Percentiles rank a stretch among this genome's conserved stretches.
phyloP scores from a whole-genome alignment of 192 early-diverging fungal species.

The Dissophora globulifera region DNA sequence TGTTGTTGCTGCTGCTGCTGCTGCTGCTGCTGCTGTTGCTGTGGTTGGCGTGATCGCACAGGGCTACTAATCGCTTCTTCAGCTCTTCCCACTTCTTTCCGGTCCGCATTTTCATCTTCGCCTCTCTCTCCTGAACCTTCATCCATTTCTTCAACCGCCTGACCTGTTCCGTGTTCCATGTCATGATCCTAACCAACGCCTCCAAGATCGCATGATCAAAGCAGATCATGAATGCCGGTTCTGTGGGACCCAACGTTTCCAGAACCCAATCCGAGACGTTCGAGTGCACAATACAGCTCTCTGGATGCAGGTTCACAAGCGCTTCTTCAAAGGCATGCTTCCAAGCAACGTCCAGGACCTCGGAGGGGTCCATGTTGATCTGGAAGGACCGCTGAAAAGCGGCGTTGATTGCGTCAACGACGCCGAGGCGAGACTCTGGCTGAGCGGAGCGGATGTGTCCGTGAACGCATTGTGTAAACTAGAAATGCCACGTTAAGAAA shows the following conservation, averaged over 20 bases:
- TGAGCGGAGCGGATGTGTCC: no score
- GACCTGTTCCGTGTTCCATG: constrained; percentile 33
- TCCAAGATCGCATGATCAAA: constrained; percentile 44
- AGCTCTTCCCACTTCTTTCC: constrained; percentile 22
- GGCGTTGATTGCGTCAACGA: constrained; percentile 7
- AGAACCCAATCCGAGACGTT: constrained; percentile 38
- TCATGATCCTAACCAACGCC: constrained; percentile 8
- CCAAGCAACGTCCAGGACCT: constrained; percentile 8
- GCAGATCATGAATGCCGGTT: constrained; percentile 23
- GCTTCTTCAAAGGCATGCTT: constrained; percentile 33
- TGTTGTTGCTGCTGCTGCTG: no score
- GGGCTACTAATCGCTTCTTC: constrained; percentile 14
- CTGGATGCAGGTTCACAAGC: neutral
- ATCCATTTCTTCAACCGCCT: constrained; percentile 14
- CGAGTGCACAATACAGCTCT: constrained; percentile 14
- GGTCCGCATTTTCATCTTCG: constrained; percentile 1
- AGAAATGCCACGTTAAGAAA: neutral
- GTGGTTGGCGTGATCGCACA: neutral
- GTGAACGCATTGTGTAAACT: neutral
- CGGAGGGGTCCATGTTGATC: constrained; percentile 32
- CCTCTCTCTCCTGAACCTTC: constrained; percentile 14
- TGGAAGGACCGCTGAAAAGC: constrained; percentile 27
- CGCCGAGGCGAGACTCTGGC: neutral
- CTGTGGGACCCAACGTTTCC: constrained; percentile 1
- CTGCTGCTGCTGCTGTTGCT: no score